Conservation (phyloP, 306 rosid species). For the Malus orientalis region DNA sequence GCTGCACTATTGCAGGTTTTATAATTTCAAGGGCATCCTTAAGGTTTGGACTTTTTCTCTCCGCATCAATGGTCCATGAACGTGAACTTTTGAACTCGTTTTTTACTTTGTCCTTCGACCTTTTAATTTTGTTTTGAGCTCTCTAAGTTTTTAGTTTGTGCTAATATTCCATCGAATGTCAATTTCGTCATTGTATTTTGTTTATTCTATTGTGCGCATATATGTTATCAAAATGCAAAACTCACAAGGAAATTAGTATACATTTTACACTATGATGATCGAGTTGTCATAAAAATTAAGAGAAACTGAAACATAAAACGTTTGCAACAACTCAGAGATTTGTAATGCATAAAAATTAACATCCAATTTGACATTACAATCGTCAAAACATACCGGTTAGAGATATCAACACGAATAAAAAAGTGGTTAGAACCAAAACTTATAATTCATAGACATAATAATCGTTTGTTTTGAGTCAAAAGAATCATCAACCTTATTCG, state of each 20-base stretch:
- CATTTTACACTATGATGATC: not conserved
- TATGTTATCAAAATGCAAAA: not conserved
- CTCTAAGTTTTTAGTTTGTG: not conserved
- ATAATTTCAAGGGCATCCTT: not conserved
- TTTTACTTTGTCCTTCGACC: too few relatives aligned
- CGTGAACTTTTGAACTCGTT: too few relatives aligned
- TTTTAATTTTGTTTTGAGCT: not conserved
- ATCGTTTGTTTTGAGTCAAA: too few relatives aligned
- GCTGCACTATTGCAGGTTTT: not conserved
- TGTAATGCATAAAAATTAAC: too few relatives aligned
- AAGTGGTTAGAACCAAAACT: too few relatives aligned
- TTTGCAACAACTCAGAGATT: too few relatives aligned
- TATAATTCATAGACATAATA: too few relatives aligned
- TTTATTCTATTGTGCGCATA: too few relatives aligned
- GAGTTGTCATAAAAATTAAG: not conserved
- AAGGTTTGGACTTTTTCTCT: not conserved
- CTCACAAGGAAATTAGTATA: not conserved
- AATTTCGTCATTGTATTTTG: not conserved
- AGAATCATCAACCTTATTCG: not conserved
- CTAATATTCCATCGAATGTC: not conserved
- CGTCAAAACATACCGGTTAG: too few relatives aligned
- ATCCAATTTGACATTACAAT: too few relatives aligned
- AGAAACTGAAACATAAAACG: not conserved
- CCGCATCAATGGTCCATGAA: too few relatives aligned
- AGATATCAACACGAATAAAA: not conserved